Conservation (phyloP, 139 green algal genomes). For the Closterium sp. region DNA sequence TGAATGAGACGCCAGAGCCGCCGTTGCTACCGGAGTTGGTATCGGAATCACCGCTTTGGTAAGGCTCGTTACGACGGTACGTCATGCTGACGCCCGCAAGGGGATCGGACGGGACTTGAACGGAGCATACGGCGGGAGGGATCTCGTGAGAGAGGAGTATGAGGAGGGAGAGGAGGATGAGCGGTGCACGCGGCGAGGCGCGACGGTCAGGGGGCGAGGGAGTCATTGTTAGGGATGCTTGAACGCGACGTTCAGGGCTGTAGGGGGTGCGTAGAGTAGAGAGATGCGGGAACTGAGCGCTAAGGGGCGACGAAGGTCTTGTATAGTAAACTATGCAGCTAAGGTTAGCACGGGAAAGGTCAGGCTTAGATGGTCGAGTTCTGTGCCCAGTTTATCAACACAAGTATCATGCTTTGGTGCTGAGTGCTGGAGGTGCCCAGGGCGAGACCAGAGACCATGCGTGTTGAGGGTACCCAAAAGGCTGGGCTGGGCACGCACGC, state of each 20-base stretch:
- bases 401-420: not conserved
- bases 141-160: not conserved
- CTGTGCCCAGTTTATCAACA: not conserved
- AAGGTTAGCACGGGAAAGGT: not conserved
- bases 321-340: not conserved
- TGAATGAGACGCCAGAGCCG: not conserved
- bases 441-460: not conserved
- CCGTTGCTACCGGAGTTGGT: not conserved
- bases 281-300: not conserved
- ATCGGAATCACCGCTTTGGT: not conserved
- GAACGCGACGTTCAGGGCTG: not conserved
- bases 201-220: not conserved
- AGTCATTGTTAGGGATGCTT: not conserved
- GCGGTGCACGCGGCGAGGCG: not conserved
- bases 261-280: not conserved
- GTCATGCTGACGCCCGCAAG: not conserved
- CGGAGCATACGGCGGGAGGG: not conserved
- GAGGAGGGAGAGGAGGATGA: not conserved
- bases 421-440: not conserved
- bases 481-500: not conserved
- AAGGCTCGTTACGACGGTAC: not conserved
- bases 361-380: not conserved
- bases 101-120: not conserved
- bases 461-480: not conserved
- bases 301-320: not conserved